phyloP scores from a whole-genome alignment of 495 filamentous ascomycete genomes.

The Xylaria flabelliformis region DNA sequence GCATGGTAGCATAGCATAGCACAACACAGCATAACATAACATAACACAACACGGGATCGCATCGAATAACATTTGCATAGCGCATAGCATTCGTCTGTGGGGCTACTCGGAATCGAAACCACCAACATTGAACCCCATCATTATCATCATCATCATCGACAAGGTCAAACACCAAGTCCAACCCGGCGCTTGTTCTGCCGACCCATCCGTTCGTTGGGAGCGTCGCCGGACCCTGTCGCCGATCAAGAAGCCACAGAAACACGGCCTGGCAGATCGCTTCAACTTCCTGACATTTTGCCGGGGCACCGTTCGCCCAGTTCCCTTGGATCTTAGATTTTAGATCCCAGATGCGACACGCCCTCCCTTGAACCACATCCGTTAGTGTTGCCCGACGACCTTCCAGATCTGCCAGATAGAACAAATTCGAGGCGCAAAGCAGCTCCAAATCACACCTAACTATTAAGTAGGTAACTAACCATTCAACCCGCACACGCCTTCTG shows the following conservation, averaged over 20 bases:
- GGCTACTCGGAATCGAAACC: constrained; percentile 15
- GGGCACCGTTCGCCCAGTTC: background rate
- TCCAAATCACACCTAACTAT: background rate
- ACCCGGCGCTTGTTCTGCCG: constrained; percentile 24
- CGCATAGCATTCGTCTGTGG: constrained; percentile 11
- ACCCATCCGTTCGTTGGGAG: constrained; percentile 15
- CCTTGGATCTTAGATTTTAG: background rate
- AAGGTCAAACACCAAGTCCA: constrained; percentile 23
- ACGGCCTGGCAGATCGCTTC: constrained; percentile 28
- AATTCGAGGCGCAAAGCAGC: background rate
- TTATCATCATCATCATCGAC: background rate
- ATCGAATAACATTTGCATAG: constrained; percentile 6
- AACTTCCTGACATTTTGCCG: constrained; percentile 13
- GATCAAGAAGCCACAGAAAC: constrained; percentile 37
- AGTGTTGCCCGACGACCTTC: background rate
- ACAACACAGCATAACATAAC: background rate
- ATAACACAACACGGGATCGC: background rate
- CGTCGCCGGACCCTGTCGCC: constrained; percentile 33
- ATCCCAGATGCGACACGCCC: constrained; percentile 36
- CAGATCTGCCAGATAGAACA: background rate
- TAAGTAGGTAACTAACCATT: no score
- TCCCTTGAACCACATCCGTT: background rate
- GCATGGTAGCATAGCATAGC: constrained; percentile 4
- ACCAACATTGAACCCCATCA: no score
- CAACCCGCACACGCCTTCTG: background rate